Base-by-base conservation (phyloP, 169 alveolate genomes). In the Plasmodium blacklocki region DNA sequence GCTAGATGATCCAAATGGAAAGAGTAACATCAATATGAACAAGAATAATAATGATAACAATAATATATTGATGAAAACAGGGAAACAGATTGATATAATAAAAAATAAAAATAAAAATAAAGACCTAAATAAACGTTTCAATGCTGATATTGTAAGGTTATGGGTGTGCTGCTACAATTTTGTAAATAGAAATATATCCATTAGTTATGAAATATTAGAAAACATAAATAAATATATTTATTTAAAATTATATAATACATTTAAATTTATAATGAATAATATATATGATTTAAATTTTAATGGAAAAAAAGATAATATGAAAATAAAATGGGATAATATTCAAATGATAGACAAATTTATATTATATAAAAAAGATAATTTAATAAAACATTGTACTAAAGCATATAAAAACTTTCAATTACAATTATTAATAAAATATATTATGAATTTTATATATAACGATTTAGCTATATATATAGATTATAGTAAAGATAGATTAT, bases 81-180 rank as follows among this genome's bases (percentile, higher is more conserved):
- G 59, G n/a, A 74, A 45, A 26, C 58, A 26, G 2, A 54, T 12
- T n/a, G 8, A 29, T 18, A 2, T 60, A 3, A 56, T 50, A 60
- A 74, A 74, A 60, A 9, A n/a, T 1, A 62, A 18, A 19, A 15
- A 68, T 19, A 21, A 71, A n/a, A 71, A 59, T 0, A 19, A 19
- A 8, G 60, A 39, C 45, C 18, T 14, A 12, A 56, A 15, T 15
- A 70, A 59, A 63, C 26, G 74, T 3, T 86, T 86, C 26, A 86
- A 86, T 56, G 92, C 92, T 3, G 92, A 86, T 26, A 86, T 86
- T 7, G 87, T 86, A 5, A 8, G 92, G n/a, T 49, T 73, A 39
- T 86, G 92, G 92, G 49, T 86, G 2, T 86, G 92, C 19, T 86
- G 88, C 15, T 21, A 86, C 62, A 86, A 86, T 47, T 86, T 86